Conservation (phyloP, 2,329 filamentous ascomycete species). For the Lachnellula suecica region DNA sequence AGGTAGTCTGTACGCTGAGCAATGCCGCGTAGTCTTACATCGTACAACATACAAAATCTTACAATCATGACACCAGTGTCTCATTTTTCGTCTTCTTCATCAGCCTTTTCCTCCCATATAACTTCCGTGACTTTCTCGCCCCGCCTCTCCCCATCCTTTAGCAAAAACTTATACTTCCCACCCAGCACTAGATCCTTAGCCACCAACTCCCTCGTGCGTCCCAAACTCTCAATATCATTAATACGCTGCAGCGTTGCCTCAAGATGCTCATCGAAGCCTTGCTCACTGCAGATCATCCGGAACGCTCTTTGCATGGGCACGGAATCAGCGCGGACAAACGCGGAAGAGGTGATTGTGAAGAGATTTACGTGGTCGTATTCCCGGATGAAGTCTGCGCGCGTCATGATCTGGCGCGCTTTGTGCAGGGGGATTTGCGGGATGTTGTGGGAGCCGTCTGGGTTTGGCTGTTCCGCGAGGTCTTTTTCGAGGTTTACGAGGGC, state of each 20-base stretch:
- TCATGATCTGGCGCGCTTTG: slow-evolving; percentile 89
- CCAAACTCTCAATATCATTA: slow-evolving; percentile 87
- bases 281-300: slow-evolving; percentile 72
- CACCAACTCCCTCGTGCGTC: slow-evolving; percentile 89
- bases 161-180: slow-evolving; percentile 70
- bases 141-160: slow-evolving; percentile 23
- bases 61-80: not conserved
- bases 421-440: slow-evolving; percentile 81
- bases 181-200: slow-evolving; percentile 90
- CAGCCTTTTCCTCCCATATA: slow-evolving; percentile 23
- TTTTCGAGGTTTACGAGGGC: slow-evolving; percentile 84
- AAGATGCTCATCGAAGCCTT: slow-evolving; percentile 79
- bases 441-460: slow-evolving; percentile 34
- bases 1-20: too few species aligned
- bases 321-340: slow-evolving; percentile 86
- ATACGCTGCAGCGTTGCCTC: slow-evolving; percentile 84
- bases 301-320: slow-evolving; percentile 97
- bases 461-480: slow-evolving; percentile 4
- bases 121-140: slow-evolving; percentile 29
- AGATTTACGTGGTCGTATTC: slow-evolving; percentile 91
- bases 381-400: slow-evolving; percentile 89
- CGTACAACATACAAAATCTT: not conserved
- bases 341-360: slow-evolving; percentile 86
- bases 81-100: slow-evolving; percentile 7
- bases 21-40: too few species aligned